Conservation (phyloP, 495 filamentous ascomycete genomes). For the Neurospora sp. region DNA sequence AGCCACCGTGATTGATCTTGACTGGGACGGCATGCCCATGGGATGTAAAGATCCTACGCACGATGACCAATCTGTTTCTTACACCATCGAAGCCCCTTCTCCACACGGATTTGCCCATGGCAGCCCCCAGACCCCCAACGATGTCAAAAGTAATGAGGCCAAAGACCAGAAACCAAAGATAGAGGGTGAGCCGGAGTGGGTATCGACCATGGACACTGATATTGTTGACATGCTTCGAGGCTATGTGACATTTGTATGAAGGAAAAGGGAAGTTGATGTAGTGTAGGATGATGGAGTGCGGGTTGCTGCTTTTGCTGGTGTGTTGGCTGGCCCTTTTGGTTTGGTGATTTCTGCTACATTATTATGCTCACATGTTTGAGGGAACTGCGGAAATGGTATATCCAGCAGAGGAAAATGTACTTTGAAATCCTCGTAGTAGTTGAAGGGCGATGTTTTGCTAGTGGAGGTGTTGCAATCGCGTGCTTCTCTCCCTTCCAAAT, state of each 20-base stretch:
- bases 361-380: background rate
- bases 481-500: background rate
- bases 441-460: background rate
- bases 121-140: background rate
- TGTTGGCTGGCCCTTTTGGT: background rate
- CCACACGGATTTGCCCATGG: conserved; percentile 5
- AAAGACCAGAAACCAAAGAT: conserved; percentile 1
- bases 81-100: background rate
- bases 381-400: background rate
- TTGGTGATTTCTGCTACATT: background rate
- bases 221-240: conserved; percentile 38
- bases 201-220: conserved; percentile 37
- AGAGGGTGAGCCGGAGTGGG: conserved; percentile 32
- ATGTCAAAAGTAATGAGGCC: background rate
- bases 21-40: background rate
- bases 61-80: background rate
- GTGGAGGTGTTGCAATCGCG: background rate
- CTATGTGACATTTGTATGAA: conserved; percentile 38
- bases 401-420: background rate
- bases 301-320: background rate
- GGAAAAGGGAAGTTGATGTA: background rate
- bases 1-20: background rate
- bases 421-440: background rate
- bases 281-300: background rate
- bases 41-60: conserved; percentile 2